A percentile compares a stretch with the other conserved stretches of the same genome.
These are phyloP conservation scores for Apiotrichum gracile DNA, from an alignment of 1,284 basidiomycete genomes.

Conservation along the genomic window DNA sequence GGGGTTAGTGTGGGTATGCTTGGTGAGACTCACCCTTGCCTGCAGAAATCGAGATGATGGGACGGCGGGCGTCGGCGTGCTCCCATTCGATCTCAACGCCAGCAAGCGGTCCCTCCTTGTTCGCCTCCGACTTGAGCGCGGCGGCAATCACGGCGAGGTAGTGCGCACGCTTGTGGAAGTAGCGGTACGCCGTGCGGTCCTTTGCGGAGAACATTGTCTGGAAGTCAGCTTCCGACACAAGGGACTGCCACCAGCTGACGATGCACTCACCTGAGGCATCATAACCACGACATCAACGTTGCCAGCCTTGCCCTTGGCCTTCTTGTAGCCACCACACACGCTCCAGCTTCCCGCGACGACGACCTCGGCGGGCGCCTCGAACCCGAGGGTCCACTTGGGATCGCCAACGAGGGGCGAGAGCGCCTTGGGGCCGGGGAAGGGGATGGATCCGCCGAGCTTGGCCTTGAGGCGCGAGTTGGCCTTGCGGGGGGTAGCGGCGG, in stretches of 20 bases:
- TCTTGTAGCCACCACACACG: slow-evolving; percentile 57
- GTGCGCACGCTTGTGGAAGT: slow-evolving; percentile 87
- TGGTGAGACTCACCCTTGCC: slow-evolving; percentile 18
- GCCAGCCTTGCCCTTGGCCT: slow-evolving; percentile 53
- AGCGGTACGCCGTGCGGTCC: slow-evolving; percentile 83
- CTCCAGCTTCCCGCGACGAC: slow-evolving; percentile 50
- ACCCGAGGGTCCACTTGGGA: slow-evolving; percentile 65
- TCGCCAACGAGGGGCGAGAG: slow-evolving; percentile 61
- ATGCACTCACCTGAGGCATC: slow-evolving; percentile 68
- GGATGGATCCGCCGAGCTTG: slow-evolving; percentile 49
- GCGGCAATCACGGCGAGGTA: slow-evolving; percentile 78
- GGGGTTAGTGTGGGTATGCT: background rate
- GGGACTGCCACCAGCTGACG: background rate
- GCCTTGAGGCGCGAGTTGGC: slow-evolving; percentile 58
- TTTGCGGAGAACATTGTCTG: slow-evolving; percentile 79
- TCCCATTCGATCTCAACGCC: slow-evolving; percentile 59
- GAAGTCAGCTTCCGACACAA: background rate
- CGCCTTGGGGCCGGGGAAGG: slow-evolving; percentile 53
- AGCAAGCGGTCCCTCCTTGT: slow-evolving; percentile 59
- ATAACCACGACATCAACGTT: slow-evolving; percentile 76
- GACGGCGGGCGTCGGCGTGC: slow-evolving; percentile 55
- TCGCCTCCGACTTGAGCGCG: slow-evolving; percentile 51
- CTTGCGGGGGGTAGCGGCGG: slow-evolving; percentile 57
- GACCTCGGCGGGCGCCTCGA: slow-evolving; percentile 52
- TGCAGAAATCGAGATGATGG: slow-evolving; percentile 20